phyloP scores from a whole-genome alignment of 2,329 filamentous ascomycete genomes.

The Cercospora brassicicola region DNA sequence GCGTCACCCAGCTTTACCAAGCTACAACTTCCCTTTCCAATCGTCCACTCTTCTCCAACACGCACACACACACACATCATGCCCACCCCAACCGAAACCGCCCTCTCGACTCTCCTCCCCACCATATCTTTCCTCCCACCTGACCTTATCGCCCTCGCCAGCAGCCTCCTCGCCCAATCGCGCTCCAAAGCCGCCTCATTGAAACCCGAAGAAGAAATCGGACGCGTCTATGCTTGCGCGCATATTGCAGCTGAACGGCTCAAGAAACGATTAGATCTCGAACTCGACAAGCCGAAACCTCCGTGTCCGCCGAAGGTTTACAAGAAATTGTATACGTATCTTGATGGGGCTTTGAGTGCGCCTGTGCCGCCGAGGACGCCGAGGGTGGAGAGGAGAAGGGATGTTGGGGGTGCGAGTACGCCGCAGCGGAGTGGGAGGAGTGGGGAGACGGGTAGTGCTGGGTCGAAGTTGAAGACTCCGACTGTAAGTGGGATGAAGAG shows the following conservation, averaged over 20 bases:
- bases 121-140: constrained; percentile 68
- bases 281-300: constrained; percentile 71
- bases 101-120: constrained; percentile 71
- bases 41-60: background rate
- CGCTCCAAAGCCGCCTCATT: constrained; percentile 73
- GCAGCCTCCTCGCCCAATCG: constrained; percentile 76
- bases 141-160: constrained; percentile 69
- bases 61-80: constrained; percentile 47
- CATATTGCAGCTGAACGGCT: constrained; percentile 88
- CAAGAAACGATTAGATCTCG: constrained; percentile 73
- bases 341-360: constrained; percentile 66
- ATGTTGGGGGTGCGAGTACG: background rate
- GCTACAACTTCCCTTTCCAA: background rate
- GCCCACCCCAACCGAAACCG: constrained; percentile 71
- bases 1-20: background rate
- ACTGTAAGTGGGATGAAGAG: constrained; percentile 12
- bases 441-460: constrained; percentile 6
- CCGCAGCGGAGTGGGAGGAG: background rate
- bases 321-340: constrained; percentile 76
- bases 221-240: constrained; percentile 78
- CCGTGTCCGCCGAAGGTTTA: constrained; percentile 80
- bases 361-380: constrained; percentile 38
- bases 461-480: constrained; percentile 15
- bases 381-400: constrained; percentile 11
- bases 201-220: constrained; percentile 83